Evolutionary conservation across 371 early-diverging fungal genomes (phyloP).

Genomic region (Quaeritorhiza haematococci): DNA sequence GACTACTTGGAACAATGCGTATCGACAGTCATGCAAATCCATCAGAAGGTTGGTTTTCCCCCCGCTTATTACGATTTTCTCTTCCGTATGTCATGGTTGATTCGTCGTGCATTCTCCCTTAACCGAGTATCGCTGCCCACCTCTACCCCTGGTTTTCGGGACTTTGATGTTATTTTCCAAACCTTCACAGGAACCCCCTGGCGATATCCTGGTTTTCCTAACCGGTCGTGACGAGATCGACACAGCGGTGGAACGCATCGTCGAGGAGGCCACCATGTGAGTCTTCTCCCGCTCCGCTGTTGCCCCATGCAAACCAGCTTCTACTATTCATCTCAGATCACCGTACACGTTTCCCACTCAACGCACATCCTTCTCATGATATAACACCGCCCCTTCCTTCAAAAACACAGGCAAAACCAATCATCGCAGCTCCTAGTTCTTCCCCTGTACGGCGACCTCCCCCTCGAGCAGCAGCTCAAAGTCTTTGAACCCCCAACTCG

Average conservation of each 20-base stretch:
- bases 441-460: slow-evolving; percentile 74
- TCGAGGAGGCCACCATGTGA: slow-evolving; percentile 53
- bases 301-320: background rate
- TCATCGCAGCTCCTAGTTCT: slow-evolving; percentile 41
- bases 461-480: slow-evolving; percentile 54
- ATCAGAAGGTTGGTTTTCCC: too few species aligned
- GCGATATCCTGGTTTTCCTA: slow-evolving; percentile 81
- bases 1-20: slow-evolving; percentile 67
- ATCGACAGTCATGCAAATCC: slow-evolving; percentile 74
- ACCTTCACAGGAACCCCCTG: slow-evolving; percentile 48
- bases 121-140: too few species aligned
- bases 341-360: background rate
- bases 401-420: slow-evolving; percentile 34
- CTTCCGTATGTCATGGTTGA: too few species aligned
- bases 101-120: too few species aligned
- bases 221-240: slow-evolving; percentile 85
- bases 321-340: background rate
- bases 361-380: background rate
- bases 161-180: too few species aligned
- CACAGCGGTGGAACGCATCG: slow-evolving; percentile 39
- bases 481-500: slow-evolving; percentile 65
- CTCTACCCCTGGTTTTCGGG: too few species aligned
- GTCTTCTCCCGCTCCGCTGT: slow-evolving; percentile 6
- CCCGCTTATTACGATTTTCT: too few species aligned
- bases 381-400: background rate